These are phyloP conservation scores for Laburnicola sp. DNA, from an alignment of 2,329 filamentous ascomycete genomes.

Conservation along the genomic window DNA sequence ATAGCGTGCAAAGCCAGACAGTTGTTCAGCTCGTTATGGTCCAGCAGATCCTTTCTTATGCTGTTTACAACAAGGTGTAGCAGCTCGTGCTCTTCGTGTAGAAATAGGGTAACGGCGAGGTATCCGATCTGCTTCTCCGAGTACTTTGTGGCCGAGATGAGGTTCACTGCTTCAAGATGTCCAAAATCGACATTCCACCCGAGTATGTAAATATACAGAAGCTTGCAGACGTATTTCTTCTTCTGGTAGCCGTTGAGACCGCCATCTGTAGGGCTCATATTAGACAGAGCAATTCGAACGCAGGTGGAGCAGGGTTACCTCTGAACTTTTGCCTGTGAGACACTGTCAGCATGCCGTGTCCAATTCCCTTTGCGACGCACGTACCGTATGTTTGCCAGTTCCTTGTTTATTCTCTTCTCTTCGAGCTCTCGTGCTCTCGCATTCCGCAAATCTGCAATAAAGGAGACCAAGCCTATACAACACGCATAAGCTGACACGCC, in stretches of 20 bases:
- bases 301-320: constrained; percentile 50
- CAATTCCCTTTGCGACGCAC: constrained; percentile 32
- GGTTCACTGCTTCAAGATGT: constrained; percentile 95
- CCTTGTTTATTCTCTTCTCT: constrained; percentile 99
- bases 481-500: constrained; percentile 22
- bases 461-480: constrained; percentile 79
- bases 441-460: constrained; percentile 95
- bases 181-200: constrained; percentile 99
- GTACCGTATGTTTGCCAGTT: constrained; percentile 91
- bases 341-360: constrained; percentile 27
- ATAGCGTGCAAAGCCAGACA: constrained; percentile 96
- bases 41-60: constrained; percentile 91
- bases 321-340: constrained; percentile 84
- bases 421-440: constrained; percentile 92
- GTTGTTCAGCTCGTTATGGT: constrained; percentile 97
- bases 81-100: constrained; percentile 96
- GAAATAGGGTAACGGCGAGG: constrained; percentile 92
- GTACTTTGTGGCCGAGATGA: constrained; percentile 95
- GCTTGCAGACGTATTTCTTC: constrained; percentile 99
- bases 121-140: constrained; percentile 99
- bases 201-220: constrained; percentile 98
- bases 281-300: constrained; percentile 14
- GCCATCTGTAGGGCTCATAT: constrained; percentile 61
- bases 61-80: constrained; percentile 97
- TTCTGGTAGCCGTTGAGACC: constrained; percentile 95